A percentile compares a stretch with the other conserved stretches of the same genome.
phyloP scores from a whole-genome alignment of 108 stramenopile species.

The Phaeodactylum tricornutum region DNA sequence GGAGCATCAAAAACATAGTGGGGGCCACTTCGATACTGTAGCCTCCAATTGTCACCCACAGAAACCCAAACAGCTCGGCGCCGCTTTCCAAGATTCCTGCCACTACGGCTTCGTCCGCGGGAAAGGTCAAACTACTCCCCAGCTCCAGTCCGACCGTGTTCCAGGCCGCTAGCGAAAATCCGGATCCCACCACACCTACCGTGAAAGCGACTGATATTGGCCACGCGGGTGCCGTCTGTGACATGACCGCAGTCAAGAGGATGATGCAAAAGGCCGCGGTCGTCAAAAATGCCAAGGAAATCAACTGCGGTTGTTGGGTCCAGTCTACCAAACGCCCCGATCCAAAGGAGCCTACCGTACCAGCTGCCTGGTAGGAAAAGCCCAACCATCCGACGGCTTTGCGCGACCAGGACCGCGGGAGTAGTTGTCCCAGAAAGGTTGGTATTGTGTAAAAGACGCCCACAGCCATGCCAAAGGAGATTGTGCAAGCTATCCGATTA shows the following conservation, averaged over 20 bases:
- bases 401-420: not conserved
- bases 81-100: not conserved
- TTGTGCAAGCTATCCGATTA: not conserved
- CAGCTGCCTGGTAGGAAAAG: not conserved
- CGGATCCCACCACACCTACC: not conserved
- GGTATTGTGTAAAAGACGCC: constrained; percentile 2
- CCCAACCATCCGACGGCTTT: not conserved
- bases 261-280: not conserved
- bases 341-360: not conserved
- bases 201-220: not conserved
- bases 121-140: not conserved
- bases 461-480: constrained; percentile 1
- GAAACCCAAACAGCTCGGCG: not conserved
- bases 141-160: constrained; percentile 4
- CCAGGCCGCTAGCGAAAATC: not conserved
- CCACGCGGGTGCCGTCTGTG: not conserved
- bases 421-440: not conserved
- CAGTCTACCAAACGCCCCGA: not conserved
- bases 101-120: not conserved
- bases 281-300: not conserved
- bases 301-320: not conserved
- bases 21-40: not conserved
- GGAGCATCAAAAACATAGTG: not conserved
- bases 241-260: not conserved
- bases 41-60: not conserved